Evolutionary conservation across 208 protist genomes (phyloP).

Genomic region (Wallacemonas collosoma): DNA sequence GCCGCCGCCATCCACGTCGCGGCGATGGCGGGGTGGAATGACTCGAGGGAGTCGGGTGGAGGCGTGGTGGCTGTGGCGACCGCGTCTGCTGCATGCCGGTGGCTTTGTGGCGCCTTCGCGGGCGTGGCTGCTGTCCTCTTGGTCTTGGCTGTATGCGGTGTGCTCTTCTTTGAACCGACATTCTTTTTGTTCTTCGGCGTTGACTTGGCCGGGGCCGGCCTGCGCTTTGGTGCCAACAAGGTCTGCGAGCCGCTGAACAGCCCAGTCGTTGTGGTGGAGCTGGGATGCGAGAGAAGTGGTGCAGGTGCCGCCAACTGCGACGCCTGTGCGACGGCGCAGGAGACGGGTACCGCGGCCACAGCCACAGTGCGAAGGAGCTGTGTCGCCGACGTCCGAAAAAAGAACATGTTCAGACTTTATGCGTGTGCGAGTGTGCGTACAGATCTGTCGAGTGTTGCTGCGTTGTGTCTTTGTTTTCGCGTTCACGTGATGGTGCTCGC

Average conservation of each 20-base stretch:
- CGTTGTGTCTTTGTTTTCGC: background rate
- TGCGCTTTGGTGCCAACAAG: constrained; percentile 8
- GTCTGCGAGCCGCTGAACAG: background rate
- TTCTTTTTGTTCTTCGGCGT: background rate
- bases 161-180: background rate
- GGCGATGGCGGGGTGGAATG: constrained; percentile 70
- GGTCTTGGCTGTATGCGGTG: background rate
- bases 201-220: background rate
- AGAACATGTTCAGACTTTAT: constrained; percentile 4
- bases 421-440: background rate
- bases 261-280: background rate
- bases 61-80: background rate
- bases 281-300: too few relatives aligned
- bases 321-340: background rate
- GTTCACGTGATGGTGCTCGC: background rate
- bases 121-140: constrained; percentile 13
- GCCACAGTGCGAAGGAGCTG: background rate
- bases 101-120: background rate
- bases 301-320: too few relatives aligned
- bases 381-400: background rate
- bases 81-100: background rate
- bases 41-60: constrained; percentile 33
- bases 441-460: background rate
- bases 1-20: constrained; percentile 66
- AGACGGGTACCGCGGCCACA: background rate